A percentile compares a stretch with the other conserved stretches of the same genome.
Evolutionary conservation across 208 protist species (phyloP).

Genomic region (Tritrichomonas musculus): DNA sequence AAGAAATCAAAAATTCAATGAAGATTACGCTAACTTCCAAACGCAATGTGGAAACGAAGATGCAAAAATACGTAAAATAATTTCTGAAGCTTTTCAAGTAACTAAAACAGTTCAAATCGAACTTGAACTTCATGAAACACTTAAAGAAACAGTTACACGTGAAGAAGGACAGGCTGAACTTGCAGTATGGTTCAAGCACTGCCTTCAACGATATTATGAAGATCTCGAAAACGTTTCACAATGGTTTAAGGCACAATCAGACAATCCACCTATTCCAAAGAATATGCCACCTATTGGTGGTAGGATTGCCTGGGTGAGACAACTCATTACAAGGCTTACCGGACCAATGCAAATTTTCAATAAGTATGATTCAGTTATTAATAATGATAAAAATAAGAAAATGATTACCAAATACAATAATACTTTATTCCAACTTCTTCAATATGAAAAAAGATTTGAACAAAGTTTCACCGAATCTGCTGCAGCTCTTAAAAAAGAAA

Average conservation of each 20-base stretch:
- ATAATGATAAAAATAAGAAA: background rate
- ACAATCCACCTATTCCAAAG: background rate
- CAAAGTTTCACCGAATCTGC: background rate
- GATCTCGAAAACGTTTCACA: background rate
- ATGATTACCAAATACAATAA: background rate
- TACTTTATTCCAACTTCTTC: background rate
- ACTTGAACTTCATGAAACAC: background rate
- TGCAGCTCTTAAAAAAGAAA: background rate
- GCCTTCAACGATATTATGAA: background rate
- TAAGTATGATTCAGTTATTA: background rate
- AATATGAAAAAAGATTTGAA: background rate
- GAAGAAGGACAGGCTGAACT: background rate
- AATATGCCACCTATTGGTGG: conserved; percentile 28
- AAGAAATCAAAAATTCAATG: background rate
- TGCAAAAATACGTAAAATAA: background rate
- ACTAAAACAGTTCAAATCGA: background rate
- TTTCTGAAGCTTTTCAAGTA: background rate
- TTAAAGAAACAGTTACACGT: background rate
- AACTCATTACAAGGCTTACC: background rate
- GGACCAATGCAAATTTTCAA: background rate
- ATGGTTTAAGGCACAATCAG: background rate
- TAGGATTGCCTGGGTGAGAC: background rate
- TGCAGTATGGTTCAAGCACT: background rate
- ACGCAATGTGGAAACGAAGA: background rate
- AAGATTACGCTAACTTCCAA: background rate